Evolutionary conservation across 78 protist species (phyloP).

Genomic region (Emiliania huxleyi): DNA sequence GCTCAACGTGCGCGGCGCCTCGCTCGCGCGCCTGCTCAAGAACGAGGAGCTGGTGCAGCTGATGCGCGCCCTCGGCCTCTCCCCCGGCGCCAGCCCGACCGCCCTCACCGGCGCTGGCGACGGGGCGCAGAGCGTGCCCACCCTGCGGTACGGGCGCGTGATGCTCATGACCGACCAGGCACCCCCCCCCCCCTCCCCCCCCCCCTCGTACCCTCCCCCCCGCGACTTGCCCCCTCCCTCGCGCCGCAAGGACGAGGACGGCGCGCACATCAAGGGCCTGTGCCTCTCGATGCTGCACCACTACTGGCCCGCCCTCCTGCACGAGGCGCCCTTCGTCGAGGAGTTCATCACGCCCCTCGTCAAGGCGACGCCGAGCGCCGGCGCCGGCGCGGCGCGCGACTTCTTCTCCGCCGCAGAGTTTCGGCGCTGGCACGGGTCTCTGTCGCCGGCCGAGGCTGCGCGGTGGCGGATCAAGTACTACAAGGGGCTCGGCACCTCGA

Average conservation of each 20-base stretch:
- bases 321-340: background rate
- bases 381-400: background rate
- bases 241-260: slow-evolving; percentile 99
- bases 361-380: background rate
- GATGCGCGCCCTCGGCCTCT: slow-evolving; percentile 83
- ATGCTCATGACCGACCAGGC: slow-evolving; percentile 98
- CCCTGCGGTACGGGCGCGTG: slow-evolving; percentile 94
- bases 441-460: background rate
- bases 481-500: slow-evolving; percentile 95
- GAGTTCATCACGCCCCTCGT: slow-evolving; percentile 15
- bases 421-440: background rate
- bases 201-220: too few species aligned
- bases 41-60: slow-evolving; percentile 85
- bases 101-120: background rate
- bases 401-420: background rate
- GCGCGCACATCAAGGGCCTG: slow-evolving; percentile 99
- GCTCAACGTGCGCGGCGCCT: slow-evolving; percentile 92
- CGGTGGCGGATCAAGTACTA: slow-evolving; percentile 92
- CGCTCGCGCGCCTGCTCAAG: slow-evolving; percentile 40
- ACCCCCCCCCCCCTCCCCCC: too few species aligned
- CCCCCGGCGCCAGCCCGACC: background rate
- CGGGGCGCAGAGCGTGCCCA: too few species aligned
- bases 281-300: slow-evolving; percentile 90
- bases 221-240: too few species aligned
- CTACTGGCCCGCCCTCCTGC: slow-evolving; percentile 92